Base-by-base conservation (phyloP, 768 basidiomycete species). In the Lactarius indigo region DNA sequence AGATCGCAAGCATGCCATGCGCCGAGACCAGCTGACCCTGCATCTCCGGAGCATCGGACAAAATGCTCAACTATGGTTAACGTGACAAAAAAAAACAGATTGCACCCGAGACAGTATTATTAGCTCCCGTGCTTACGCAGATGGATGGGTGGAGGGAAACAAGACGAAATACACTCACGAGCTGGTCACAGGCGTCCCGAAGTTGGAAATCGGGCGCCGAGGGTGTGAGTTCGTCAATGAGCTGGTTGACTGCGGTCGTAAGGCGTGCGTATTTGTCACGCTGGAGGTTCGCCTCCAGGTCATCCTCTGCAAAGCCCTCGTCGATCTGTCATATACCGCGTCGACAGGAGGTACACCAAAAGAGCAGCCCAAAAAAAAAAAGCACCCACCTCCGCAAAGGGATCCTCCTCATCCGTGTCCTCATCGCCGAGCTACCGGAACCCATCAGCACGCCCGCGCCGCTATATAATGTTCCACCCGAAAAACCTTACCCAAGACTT, bases 191-290 rank as follows among this genome's bases (percentile, higher is more conserved):
- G 13, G 89, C 90, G 65, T 93, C 88, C 28, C 90, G 84, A 31
- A 98, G 80, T 69, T 90, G 88, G 73, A 89, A 91, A 73, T 94
- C 92, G 0, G 90, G 87, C 2, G 93, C 87, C 2, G 87, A 86
- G 0, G 92, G 90, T 3, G 87, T 88, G 18, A 98, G 85, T 72
- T 91, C 85, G 70, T 97, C 96, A 42, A 98, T 89, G 64, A 96
- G 83, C 68, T 90, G 87, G 69, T 87, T 92, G 63, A 97, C 90
- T 44, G 83, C 83, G 61, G 85, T 89, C 73, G 87, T 93, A 42
- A 98, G 79, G 26, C 94, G 84, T 1, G 97, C 96, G 70, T 93
- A 83, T 79, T 97, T 96, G 79, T 99, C 97, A 35, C 97, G 86
- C 68, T 93, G 87, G 23, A 98, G 81, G 71, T 96, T 96, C 1